A percentile compares a stretch with the other conserved stretches of the same genome.
Evolutionary conservation across 805 yeast species (phyloP).

Genomic region (Diddensiella caesifluorescens): DNA sequence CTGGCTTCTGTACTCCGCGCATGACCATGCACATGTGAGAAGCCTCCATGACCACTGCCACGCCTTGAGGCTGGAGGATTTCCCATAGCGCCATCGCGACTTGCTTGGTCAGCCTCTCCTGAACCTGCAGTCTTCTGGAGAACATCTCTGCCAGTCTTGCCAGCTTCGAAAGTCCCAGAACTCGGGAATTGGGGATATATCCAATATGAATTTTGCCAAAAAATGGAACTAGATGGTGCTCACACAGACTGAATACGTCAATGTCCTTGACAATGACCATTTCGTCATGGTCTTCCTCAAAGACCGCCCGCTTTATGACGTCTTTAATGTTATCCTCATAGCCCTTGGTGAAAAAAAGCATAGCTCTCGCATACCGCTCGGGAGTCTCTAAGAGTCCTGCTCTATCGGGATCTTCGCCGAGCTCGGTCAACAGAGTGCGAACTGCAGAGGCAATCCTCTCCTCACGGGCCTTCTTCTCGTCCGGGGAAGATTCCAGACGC

Average conservation of each 20-base stretch:
- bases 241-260: slow-evolving; percentile 87
- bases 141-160: slow-evolving; percentile 98
- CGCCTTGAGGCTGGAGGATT: slow-evolving; percentile 90
- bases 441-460: slow-evolving; percentile 81
- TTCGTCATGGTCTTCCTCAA: slow-evolving; percentile 97
- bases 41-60: slow-evolving; percentile 97
- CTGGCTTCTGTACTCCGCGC: slow-evolving; percentile 94
- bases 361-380: slow-evolving; percentile 91
- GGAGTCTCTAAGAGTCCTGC: slow-evolving; percentile 95
- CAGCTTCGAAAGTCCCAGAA: slow-evolving; percentile 84
- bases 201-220: slow-evolving; percentile 96
- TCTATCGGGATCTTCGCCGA: slow-evolving; percentile 86
- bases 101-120: slow-evolving; percentile 93
- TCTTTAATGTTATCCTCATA: slow-evolving; percentile 91
- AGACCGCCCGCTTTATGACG: slow-evolving; percentile 90
- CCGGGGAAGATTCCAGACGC: slow-evolving; percentile 64
- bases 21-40: slow-evolving; percentile 99
- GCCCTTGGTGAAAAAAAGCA: slow-evolving; percentile 93
- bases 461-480: slow-evolving; percentile 62
- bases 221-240: slow-evolving; percentile 96
- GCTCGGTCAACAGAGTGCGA: slow-evolving; percentile 58
- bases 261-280: slow-evolving; percentile 98
- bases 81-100: slow-evolving; percentile 94
- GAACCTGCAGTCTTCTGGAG: slow-evolving; percentile 93
- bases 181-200: slow-evolving; percentile 93